phyloP scores from a whole-genome alignment of 169 alveolate genomes.

The Plasmodium gaboni region DNA sequence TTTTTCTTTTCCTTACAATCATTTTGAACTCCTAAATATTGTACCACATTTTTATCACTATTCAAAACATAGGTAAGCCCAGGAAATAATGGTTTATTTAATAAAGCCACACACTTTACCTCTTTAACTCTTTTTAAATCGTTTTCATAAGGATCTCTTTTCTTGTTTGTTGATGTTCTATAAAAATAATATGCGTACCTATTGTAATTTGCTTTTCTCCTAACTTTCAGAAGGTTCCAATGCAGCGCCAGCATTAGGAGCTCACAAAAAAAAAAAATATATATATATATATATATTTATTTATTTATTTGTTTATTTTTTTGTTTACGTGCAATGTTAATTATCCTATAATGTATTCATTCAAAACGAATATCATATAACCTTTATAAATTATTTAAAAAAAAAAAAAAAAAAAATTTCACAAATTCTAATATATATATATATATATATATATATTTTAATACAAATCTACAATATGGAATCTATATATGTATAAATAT shows the following conservation, averaged over 20 bases:
- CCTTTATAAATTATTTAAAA: no score
- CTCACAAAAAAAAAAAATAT: neutral
- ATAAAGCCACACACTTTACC: conserved; percentile 17
- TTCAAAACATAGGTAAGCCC: conserved; percentile 60
- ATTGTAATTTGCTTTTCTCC: neutral
- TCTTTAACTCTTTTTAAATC: conserved; percentile 31
- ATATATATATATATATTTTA: no score
- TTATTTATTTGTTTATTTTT: no score
- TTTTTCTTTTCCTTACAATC: neutral
- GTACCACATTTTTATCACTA: conserved; percentile 26
- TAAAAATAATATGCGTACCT: conserved; percentile 1
- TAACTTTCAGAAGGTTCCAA: conserved; percentile 6
- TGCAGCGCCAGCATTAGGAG: neutral
- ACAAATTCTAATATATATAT: no score
- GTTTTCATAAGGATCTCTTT: neutral
- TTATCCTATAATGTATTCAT: no score
- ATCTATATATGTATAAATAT: no score
- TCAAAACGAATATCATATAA: no score
- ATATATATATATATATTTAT: no score
- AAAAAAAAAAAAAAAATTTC: no score
- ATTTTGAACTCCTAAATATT: conserved; percentile 9
- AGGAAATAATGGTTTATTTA: conserved; percentile 67
- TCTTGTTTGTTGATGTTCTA: conserved; percentile 21
- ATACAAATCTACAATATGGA: no score
- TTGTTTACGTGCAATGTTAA: no score